Conservation (phyloP, 139 green algal genomes). For the Chlorella sp. region DNA sequence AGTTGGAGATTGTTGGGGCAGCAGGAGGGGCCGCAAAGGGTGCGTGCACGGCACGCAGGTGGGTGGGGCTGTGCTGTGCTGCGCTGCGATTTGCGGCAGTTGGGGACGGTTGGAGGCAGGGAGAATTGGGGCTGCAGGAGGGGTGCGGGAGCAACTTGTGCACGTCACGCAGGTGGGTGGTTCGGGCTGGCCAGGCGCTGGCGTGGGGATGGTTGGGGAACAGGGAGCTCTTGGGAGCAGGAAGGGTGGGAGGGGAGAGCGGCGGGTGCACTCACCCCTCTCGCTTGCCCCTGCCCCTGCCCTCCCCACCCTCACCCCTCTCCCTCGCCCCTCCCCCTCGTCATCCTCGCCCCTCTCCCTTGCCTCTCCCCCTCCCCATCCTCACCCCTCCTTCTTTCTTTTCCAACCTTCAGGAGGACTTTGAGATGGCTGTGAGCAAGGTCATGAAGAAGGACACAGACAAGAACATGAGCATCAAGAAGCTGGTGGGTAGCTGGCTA, state of each 20-base stretch:
- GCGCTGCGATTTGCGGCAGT: too few species aligned
- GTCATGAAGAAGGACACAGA: constrained; percentile 97
- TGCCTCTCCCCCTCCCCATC: background rate
- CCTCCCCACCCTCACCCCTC: too few species aligned
- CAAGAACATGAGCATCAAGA: constrained; percentile 94
- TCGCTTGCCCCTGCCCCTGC: too few species aligned
- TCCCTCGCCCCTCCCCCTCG: background rate
- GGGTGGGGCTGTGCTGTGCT: too few species aligned
- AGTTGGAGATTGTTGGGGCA: too few species aligned
- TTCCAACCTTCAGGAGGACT: constrained; percentile 86
- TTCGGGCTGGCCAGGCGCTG: background rate
- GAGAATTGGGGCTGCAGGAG: too few species aligned
- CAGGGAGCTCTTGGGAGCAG: too few species aligned
- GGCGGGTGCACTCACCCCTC: constrained; percentile 96
- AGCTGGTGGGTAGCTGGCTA: constrained; percentile 76
- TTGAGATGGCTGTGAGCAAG: constrained; percentile 99
- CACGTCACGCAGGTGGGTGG: constrained; percentile 90
- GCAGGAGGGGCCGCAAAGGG: too few species aligned
- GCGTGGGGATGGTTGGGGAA: background rate
- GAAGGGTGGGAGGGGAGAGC: constrained; percentile 78
- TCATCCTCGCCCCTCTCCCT: too few species aligned
- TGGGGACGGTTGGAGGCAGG: too few species aligned
- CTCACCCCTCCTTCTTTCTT: background rate
- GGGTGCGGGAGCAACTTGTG: constrained; percentile 95
- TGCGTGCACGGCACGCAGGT: too few species aligned